Percentiles rank a stretch among this genome's conserved stretches.
Conservation (phyloP, 768 basidiomycete species). For the Calocybe indica region DNA sequence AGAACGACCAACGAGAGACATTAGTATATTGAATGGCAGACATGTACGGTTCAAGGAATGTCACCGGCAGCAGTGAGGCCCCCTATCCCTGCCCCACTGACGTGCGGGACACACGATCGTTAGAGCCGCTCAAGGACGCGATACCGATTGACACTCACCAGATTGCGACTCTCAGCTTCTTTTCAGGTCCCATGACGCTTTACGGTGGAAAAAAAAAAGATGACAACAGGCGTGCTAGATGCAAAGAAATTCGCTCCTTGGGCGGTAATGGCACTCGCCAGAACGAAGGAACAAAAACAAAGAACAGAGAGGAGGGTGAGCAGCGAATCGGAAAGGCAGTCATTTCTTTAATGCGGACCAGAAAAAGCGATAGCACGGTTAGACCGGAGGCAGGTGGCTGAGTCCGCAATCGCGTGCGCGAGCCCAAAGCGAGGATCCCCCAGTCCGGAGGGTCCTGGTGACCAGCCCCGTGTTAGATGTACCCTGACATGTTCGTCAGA, state of each 20-base stretch:
- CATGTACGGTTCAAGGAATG: background rate
- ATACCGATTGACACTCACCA: constrained; percentile 33
- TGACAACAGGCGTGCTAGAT: constrained; percentile 16
- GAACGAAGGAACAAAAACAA: too few relatives aligned
- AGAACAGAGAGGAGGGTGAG: too few relatives aligned
- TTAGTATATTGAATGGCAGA: too few relatives aligned
- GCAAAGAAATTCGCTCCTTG: too few relatives aligned
- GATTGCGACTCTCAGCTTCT: constrained; percentile 45
- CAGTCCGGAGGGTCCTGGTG: too few relatives aligned
- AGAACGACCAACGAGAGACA: background rate
- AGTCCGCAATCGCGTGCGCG: constrained; percentile 17
- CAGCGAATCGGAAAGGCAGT: too few relatives aligned
- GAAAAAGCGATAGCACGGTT: constrained; percentile 26
- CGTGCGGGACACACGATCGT: constrained; percentile 3
- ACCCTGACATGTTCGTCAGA: constrained; percentile 13
- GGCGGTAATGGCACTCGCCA: too few relatives aligned
- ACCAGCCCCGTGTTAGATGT: too few relatives aligned
- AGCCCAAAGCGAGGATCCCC: constrained; percentile 32
- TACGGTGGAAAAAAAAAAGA: constrained; percentile 6
- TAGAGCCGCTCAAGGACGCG: constrained; percentile 10
- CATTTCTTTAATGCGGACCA: too few relatives aligned
- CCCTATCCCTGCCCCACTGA: constrained; percentile 48
- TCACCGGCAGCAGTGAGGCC: constrained; percentile 38
- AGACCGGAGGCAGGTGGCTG: constrained; percentile 24
- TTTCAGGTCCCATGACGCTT: constrained; percentile 19